Evolutionary conservation across 352 stramenopile genomes (phyloP), one percentile per base, ranked within the genome.

Genomic region (Stephanocyclus meneghinianus): DNA sequence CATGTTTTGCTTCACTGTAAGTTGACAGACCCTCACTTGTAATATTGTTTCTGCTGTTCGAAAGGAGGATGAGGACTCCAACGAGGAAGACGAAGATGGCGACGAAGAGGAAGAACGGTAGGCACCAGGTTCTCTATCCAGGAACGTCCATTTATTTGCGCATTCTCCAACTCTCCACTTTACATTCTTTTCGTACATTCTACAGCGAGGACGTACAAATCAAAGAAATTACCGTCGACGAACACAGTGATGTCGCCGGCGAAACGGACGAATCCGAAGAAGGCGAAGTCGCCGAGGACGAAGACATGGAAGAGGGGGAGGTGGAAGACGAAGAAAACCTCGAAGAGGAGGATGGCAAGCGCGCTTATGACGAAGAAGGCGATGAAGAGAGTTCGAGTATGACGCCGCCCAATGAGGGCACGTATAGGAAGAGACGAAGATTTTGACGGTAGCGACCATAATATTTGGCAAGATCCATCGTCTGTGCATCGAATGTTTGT

Each of bases 141-240:
- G 11, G n/a, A 21, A 4, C 13, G 13, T 6, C 45, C 45, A 16
- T 53, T 16, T 16, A 5, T 21, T 21, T 21, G n/a, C n/a, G 5
- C 2, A 21, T 15, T 48, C 9, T 48, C 42, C 8, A 9, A 16
- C 15, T 16, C 15, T 9, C 15, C 42, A 15, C 0, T 48, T 48
- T 48, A 16, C 42, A 15, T 15, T 59, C 9, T 35, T 30, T 59
- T 26, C n/a, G 21, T 21, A 35, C 21, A 29, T 16, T 65, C 4
- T 50, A 26, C 60, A 55, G 37, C 11, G 71, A 78, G 26, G 77
- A 85, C 8, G 78, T 83, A 5, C 48, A 70, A 32, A 83, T 80
- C 40, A 77, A 81, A 26, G 75, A 81, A 80, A 80, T 82, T 56
- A 81, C 65, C 55, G 70, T 80, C 15, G 73, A 77, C 26, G 71